A percentile compares a stretch with the other conserved stretches of the same genome.
Evolutionary conservation across 2,329 filamentous ascomycete genomes (phyloP).

Genomic region (Emergomyces africanus): DNA sequence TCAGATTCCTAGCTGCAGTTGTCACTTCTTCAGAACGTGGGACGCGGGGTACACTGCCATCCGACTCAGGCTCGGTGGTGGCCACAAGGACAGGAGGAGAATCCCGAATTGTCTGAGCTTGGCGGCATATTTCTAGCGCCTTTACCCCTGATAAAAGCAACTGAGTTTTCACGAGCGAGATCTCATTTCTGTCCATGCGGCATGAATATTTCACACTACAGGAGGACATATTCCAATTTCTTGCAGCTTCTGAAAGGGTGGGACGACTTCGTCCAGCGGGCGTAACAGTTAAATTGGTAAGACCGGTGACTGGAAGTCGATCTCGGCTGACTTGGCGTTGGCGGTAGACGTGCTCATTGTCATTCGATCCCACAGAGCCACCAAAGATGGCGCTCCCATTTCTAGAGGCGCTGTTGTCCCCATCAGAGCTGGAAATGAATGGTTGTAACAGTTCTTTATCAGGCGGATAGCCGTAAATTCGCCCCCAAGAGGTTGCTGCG

Average conservation of each 20-base stretch:
- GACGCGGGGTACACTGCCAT: constrained; percentile 28
- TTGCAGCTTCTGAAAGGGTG: constrained; percentile 28
- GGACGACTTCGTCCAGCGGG: constrained; percentile 20
- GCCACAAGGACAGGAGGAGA: constrained; percentile 24
- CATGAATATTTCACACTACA: constrained; percentile 28
- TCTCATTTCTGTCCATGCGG: constrained; percentile 53
- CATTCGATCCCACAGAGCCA: background rate
- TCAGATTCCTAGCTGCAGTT: constrained; percentile 40
- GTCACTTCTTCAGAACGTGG: constrained; percentile 40
- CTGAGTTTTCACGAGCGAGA: constrained; percentile 64
- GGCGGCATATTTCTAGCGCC: constrained; percentile 63
- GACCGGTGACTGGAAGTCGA: constrained; percentile 33
- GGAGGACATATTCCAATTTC: constrained; percentile 48
- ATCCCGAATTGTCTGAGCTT: constrained; percentile 40
- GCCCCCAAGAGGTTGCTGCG: background rate
- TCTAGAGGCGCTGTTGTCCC: background rate
- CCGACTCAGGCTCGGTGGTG: constrained; percentile 8
- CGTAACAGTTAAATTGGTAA: constrained; percentile 28
- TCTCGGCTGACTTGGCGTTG: constrained; percentile 21
- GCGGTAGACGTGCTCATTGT: constrained; percentile 17
- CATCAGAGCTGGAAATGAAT: background rate
- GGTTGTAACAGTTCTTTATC: background rate
- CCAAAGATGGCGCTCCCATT: background rate
- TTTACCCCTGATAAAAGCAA: constrained; percentile 81
- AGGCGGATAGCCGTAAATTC: background rate